Base-by-base conservation (phyloP, 164 flowering plant genomes). In the Kalanchoe fedtschenkoi region DNA sequence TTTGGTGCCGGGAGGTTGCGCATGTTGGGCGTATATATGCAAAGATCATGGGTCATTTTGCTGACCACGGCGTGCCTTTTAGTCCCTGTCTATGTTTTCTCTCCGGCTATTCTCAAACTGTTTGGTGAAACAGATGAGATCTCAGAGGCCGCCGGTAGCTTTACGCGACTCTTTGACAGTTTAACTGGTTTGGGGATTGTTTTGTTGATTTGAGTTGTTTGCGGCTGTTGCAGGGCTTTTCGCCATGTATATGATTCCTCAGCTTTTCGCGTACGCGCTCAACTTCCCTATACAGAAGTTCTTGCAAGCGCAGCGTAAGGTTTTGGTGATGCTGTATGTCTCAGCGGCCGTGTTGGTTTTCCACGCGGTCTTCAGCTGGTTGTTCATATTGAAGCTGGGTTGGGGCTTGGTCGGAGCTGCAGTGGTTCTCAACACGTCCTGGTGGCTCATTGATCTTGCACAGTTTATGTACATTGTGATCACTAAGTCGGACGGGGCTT, bases 21-120 rank as follows among this genome's bases (percentile, higher is more conserved):
- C 47, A 80, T 83, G 88, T 38, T 86, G 66, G 88, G 88, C 0
- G 46, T 86, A 13, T 87, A 85, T 72, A 74, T 83, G 84, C 88
- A 85, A 67, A 73, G 95, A 66, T 87, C 91, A 13, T 83, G 86
- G 88, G 63, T 88, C 68, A 80, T 88, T 34, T 58, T 83, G 69
- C 10, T 79, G 17, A 32, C 71, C 17, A 79, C 85, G 0, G 77
- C 83, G 1, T 61, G 69, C 34, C 0, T 72, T 19, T 30, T 83
- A 37, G 68, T 78, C 13, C 88, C 88, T 1, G 14, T 81, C 35
- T 86, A 80, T 37, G 62, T 83, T 3, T 86, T 70, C 66, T 66
- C 88, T 6, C 75, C 88, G 32, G 79, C 77, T 24, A 78, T 86
- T 34, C 81, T 86, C 1, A 62, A 61, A 64, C 39, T 79, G 47